phyloP scores from a whole-genome alignment of 306 rosid genomes.

The Acacia crassicarpa region DNA sequence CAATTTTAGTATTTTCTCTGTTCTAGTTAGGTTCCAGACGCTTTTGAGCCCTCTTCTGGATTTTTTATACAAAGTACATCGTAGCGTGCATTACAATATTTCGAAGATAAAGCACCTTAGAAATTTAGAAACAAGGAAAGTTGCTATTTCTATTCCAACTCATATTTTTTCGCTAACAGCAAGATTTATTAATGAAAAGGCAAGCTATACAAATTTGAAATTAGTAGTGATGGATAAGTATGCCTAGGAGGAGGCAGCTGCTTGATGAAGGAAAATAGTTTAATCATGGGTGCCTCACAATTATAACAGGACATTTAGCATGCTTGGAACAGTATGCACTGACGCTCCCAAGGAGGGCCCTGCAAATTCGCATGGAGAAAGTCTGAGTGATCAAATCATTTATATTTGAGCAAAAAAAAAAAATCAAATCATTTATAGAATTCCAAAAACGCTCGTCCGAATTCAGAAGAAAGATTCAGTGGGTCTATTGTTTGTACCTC shows the following conservation, averaged over 20 bases:
- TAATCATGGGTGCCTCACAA: constrained; percentile 54
- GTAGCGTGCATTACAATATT: background rate
- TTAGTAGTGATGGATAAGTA: background rate
- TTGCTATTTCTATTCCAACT: background rate
- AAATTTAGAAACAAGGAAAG: background rate
- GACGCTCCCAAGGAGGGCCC: constrained; percentile 82
- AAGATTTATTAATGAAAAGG: background rate
- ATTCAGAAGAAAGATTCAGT: background rate
- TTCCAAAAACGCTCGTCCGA: background rate
- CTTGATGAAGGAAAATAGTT: background rate
- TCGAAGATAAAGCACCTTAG: background rate
- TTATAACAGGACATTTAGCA: constrained; percentile 72
- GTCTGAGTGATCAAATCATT: background rate
- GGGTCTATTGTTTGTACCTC: constrained; percentile 44
- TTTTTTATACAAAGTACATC: background rate
- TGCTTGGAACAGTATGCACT: constrained; percentile 72
- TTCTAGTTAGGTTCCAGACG: no score
- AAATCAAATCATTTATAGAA: background rate
- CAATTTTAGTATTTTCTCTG: background rate
- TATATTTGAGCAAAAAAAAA: no score
- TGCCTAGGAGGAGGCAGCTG: background rate
- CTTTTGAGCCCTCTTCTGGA: no score
- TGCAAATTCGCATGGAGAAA: constrained; percentile 30
- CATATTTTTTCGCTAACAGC: background rate
- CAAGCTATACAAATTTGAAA: background rate